A percentile compares a stretch with the other conserved stretches of the same genome.
These are phyloP conservation scores for Epichloe sylvatica DNA, from an alignment of 2,329 filamentous ascomycete genomes.

Conservation along the genomic window DNA sequence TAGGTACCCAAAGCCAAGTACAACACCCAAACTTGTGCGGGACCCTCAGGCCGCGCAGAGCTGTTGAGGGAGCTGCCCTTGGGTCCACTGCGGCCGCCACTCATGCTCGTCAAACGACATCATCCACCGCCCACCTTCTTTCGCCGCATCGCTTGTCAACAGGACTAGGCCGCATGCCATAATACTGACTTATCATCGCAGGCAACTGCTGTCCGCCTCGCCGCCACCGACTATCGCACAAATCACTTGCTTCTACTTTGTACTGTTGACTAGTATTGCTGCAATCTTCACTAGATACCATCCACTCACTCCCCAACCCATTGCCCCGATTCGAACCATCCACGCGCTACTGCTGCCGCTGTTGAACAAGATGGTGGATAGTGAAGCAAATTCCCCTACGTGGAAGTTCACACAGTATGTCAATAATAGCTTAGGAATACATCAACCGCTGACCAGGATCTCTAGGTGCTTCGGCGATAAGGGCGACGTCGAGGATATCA, in stretches of 20 bases:
- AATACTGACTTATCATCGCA: conserved; percentile 4
- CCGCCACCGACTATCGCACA: conserved; percentile 3
- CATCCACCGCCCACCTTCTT: conserved; percentile 12
- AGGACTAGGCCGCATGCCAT: conserved; percentile 7
- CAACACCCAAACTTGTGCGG: neutral
- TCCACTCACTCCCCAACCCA: neutral
- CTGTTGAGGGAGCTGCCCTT: conserved; percentile 10
- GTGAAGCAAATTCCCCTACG: conserved; percentile 83
- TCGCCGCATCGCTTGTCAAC: conserved; percentile 10
- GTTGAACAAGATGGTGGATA: conserved; percentile 75
- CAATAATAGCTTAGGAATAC: conserved; percentile 2
- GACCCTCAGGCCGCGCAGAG: neutral
- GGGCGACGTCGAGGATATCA: conserved; percentile 97
- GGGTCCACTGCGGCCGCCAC: conserved; percentile 9
- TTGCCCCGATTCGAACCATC: conserved; percentile 7
- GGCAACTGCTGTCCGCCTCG: conserved; percentile 2
- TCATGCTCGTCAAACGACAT: conserved; percentile 13
- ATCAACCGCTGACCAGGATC: conserved; percentile 13
- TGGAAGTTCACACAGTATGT: conserved; percentile 99
- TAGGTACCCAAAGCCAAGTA: conserved; percentile 1
- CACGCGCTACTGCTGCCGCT: conserved; percentile 17
- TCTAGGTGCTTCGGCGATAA: conserved; percentile 96
- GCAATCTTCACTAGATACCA: neutral
- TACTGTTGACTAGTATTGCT: neutral
- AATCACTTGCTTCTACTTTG: neutral